A percentile compares a stretch with the other conserved stretches of the same genome.
These are phyloP conservation scores for Aspergillus sp. DNA, from an alignment of 2,329 filamentous ascomycete species.

Conservation along the genomic window DNA sequence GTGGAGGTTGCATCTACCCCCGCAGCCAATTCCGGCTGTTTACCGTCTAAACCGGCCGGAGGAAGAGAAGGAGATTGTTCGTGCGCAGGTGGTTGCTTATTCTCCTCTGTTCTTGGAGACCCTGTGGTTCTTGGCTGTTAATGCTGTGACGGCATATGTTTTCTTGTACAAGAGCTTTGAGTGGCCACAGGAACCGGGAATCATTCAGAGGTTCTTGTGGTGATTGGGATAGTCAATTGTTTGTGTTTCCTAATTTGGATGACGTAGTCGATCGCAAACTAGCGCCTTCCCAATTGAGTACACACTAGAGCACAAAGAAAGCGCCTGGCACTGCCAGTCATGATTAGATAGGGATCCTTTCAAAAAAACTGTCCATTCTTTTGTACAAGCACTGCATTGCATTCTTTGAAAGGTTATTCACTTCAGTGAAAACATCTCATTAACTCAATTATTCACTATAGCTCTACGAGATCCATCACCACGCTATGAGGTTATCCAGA, in stretches of 20 bases:
- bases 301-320: too few species aligned
- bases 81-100: conserved; percentile 20
- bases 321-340: too few species aligned
- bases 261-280: neutral
- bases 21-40: conserved; percentile 25
- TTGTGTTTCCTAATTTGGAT: too few species aligned
- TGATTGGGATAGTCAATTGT: conserved; percentile 34
- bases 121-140: conserved; percentile 48
- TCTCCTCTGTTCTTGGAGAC: conserved; percentile 45
- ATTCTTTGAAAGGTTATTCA: too few species aligned
- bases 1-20: conserved; percentile 74
- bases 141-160: conserved; percentile 22
- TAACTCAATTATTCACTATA: too few species aligned
- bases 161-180: conserved; percentile 18
- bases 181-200: conserved; percentile 21
- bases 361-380: too few species aligned
- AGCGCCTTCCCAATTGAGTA: too few species aligned
- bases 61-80: conserved; percentile 17
- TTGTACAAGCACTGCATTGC: too few species aligned
- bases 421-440: too few species aligned
- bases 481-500: too few species aligned
- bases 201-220: conserved; percentile 62
- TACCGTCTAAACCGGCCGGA: conserved; percentile 21
- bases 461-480: too few species aligned
- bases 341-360: too few species aligned